phyloP scores from a whole-genome alignment of 106 monocot genomes.

The Allium sativum region DNA sequence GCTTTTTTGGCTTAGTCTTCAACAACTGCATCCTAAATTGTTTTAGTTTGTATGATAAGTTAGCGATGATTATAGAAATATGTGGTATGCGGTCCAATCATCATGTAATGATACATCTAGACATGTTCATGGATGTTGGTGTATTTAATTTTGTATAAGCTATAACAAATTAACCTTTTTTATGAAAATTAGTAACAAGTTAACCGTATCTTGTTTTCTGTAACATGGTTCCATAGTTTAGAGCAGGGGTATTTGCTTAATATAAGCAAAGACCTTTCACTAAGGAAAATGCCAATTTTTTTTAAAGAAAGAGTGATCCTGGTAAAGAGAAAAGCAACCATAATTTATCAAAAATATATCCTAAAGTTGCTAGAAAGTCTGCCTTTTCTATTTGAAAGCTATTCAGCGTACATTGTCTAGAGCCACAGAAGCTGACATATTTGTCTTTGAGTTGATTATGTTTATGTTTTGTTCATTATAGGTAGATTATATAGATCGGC shows the following conservation, averaged over 20 bases:
- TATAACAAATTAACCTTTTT: not conserved
- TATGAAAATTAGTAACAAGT: not conserved
- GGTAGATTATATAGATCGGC: too few relatives aligned
- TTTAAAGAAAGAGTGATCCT: too few relatives aligned
- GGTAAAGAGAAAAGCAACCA: too few relatives aligned
- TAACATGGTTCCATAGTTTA: not conserved
- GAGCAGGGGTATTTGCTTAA: not conserved
- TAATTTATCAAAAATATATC: too few relatives aligned
- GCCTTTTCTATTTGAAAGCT: too few relatives aligned
- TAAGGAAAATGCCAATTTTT: too few relatives aligned
- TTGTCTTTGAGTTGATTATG: too few relatives aligned
- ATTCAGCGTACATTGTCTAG: too few relatives aligned
- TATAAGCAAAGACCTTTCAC: too few relatives aligned
- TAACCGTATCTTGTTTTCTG: not conserved
- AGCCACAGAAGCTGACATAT: too few relatives aligned
- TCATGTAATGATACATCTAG: not conserved
- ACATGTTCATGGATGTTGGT: not conserved
- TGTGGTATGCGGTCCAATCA: not conserved
- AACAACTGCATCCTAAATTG: slow-evolving; percentile 21
- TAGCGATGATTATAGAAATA: not conserved
- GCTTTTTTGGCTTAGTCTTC: not conserved
- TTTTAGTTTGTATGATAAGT: slow-evolving; percentile 17
- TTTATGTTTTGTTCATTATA: too few relatives aligned
- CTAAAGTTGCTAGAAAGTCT: too few relatives aligned
- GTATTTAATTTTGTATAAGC: not conserved